Evolutionary conservation across 1,284 basidiomycete species (phyloP), one percentile per base, ranked within the genome.

Genomic region (Leccinum laetum): DNA sequence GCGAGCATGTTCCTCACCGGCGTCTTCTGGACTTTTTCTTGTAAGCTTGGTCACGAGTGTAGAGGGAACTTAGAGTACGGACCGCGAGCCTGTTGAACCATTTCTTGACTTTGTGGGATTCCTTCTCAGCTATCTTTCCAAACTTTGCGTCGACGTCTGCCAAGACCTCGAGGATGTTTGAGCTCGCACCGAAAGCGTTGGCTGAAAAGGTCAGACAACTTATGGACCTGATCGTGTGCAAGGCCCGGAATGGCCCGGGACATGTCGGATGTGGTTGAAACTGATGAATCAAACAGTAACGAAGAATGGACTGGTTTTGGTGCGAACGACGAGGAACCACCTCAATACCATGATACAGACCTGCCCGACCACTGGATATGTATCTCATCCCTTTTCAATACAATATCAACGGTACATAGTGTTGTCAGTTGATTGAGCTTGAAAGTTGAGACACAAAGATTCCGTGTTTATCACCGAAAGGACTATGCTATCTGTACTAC

Each of bases 11-110:
- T 93, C 91, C 26, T 92, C 91, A 13, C 79, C 80, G 6, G 83
- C 86, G 69, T 92, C 89, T 86, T 90, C 81, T 91, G 26, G 86
- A 83, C 72, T 90, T 93, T 80, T 90, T 91, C 80, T 93, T 91
- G 63, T 91, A 93, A 8, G 75, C 66, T 71, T 86, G 60, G 10
- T 21, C 24, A n/a, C 10, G 37, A 41, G 46, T 2, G 6, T 16
- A n/a, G 29, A 29, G 60, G 18, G 61, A 64, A 62, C 9, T 0
- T 1, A 2, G 49, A 21, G 53, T 26, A 29, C 81, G 68, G 71
- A 92, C 92, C 61, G 87, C 83, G 58, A 93, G 82, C 75, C 88
- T 92, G 84, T 91, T 92, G 81, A 93, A 88, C 89, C 91, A 93
- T 70, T 91, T 93, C 80, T 88, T 89, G 52, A 93, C 85, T 68